Evolutionary conservation across 768 basidiomycete species (phyloP), one percentile per base, ranked within the genome.

Genomic region (Tephrocybe sp.): DNA sequence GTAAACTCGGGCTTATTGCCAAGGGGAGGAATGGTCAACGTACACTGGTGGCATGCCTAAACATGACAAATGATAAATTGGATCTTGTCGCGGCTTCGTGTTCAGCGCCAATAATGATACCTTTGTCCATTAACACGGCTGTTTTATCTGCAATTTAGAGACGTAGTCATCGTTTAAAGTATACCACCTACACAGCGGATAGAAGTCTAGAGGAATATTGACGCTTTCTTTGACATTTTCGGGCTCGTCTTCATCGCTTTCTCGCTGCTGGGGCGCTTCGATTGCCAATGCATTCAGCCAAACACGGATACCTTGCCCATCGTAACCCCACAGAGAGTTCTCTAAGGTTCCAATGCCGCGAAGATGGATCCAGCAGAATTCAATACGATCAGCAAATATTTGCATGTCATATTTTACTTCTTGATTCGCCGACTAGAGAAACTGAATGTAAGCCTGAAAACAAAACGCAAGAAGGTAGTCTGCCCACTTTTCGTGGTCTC

Each of bases 111-210:
- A 98, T 94, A 57, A 99, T 93, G 58, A 99, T 97, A 1, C 95
- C 96, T 64, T 98, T 99, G 68, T 98, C 95, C 94, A 98, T 98
- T 21, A 99, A 79, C 6, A 94, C 93, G 51, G 96, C 96, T 98
- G 60, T 11, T 4, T 36, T 36, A 48, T 26, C 18, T 32, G 55
- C 32, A 55, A 51, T 55, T 53, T 51, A 15, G 54, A 33, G 42
- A n/a, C 10, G 11, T 5, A 30, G 11, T 43, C 21, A 17, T 17
- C 44, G 11, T 10, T 43, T 9, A 7, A 24, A 53, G 21, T 44
- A 40, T 18, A 70, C 77, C 62, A 64, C 78, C 64, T 62, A 98
- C 96, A 98, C 15, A 99, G 68, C 0, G 96, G 96, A 64, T 98
- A 99, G 64, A 98, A 99, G 58, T 97, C 90, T 12, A 98, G 72